Evolutionary conservation across 192 early-diverging fungal genomes (phyloP), one percentile per base, ranked within the genome.

Genomic region (Backusella circina): DNA sequence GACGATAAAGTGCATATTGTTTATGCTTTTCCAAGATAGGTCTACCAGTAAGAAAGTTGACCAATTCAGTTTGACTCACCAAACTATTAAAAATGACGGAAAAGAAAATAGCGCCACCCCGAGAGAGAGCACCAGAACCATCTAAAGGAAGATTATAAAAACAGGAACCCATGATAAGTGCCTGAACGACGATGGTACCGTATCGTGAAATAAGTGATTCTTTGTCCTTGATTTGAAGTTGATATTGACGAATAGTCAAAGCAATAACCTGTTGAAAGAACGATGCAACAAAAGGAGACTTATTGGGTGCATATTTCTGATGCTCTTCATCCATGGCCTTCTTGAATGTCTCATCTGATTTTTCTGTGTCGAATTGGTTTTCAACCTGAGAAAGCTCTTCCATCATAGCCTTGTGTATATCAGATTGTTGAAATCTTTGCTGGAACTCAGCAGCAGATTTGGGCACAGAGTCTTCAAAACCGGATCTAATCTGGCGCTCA

Each of bases 11-110:
- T 1, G 91, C 91, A 79, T 89, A 91, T 7, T 85, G 83, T 71
- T 91, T 91, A 84, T 95, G 94, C 80, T 96, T 96, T 81, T 91
- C 88, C 33, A 92, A 77, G 41, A 94, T 87, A 9, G 88, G 84
- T 67, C 93, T 91, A 41, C 92, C 92, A 23, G 84, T 82, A 65
- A 96, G 83, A 47, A 91, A 87, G 73, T 86, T 86, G 65, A 93
- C 91, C 39, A 94, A 82, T 73, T 92, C 90, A 33, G 91, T 84
- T 73, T 94, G 86, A 26, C 91, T 88, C 9, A 90, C 83, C 70
- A 87, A 70, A 37, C 85, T 78, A 71, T 83, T 86, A 75, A 82
- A 89, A 41, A 86, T 41, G 74, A 86, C 81, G 68, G 86, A 83
- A 78, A 86, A 91, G 66, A 94, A 96, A 30, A 96, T 77, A 23